A percentile compares a stretch with the other conserved stretches of the same genome.
These are phyloP conservation scores for Celoporthe dispersa DNA, from an alignment of 2,329 filamentous ascomycete species.

Conservation along the genomic window DNA sequence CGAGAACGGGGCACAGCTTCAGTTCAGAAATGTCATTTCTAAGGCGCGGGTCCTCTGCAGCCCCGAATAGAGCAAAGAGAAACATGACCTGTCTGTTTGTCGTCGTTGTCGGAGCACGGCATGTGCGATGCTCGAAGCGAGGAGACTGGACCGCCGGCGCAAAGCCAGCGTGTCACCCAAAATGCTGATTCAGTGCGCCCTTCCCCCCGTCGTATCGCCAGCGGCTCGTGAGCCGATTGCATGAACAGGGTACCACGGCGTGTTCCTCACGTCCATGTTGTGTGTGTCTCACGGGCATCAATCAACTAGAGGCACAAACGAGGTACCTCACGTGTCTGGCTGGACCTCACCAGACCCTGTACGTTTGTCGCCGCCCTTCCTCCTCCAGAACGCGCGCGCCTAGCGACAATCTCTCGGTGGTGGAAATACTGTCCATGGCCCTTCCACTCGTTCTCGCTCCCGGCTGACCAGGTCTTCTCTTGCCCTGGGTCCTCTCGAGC, in stretches of 20 bases:
- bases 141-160: not conserved
- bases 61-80: constrained; percentile 44
- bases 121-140: constrained; percentile 12
- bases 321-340: not conserved
- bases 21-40: constrained; percentile 66
- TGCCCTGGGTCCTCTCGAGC: not conserved
- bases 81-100: constrained; percentile 4
- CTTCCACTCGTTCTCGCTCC: not conserved
- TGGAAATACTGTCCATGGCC: constrained; percentile 2
- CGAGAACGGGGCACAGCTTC: constrained; percentile 64
- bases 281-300: not conserved
- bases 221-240: constrained; percentile 1
- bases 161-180: not conserved
- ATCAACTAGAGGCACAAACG: not conserved
- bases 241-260: not conserved
- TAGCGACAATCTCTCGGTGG: not conserved
- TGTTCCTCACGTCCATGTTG: not conserved
- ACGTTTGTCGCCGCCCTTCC: not conserved
- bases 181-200: not conserved
- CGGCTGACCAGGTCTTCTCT: not conserved
- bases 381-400: not conserved
- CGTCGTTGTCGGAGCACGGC: constrained; percentile 13
- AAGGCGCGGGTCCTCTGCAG: constrained; percentile 69
- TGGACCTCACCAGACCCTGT: not conserved
- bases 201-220: not conserved